Conservation (phyloP, 2,329 filamentous ascomycete species). For the Fusarium begoniae region DNA sequence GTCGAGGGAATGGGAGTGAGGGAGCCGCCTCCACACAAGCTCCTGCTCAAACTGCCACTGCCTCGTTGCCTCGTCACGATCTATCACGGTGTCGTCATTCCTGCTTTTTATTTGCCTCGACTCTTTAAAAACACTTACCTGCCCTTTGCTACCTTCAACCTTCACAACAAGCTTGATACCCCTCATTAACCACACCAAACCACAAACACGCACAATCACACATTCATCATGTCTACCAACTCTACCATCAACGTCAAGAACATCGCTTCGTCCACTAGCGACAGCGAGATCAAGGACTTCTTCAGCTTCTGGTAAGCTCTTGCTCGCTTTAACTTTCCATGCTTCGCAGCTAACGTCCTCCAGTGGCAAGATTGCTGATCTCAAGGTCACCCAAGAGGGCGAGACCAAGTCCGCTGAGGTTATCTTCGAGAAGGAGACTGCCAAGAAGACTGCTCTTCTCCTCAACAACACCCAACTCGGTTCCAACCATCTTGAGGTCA, state of each 20-base stretch:
- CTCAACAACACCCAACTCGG: conserved; percentile 97
- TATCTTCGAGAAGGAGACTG: conserved; percentile 95
- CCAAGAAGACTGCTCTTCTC: conserved; percentile 94
- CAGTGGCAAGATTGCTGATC: conserved; percentile 89
- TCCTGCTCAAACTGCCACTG: conserved; percentile 14
- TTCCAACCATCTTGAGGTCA: conserved; percentile 80
- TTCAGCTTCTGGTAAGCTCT: conserved; percentile 88
- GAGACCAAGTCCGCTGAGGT: conserved; percentile 87
- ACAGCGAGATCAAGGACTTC: conserved; percentile 95
- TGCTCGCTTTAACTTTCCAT: neutral
- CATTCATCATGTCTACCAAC: conserved; percentile 62
- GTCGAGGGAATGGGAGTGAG: neutral
- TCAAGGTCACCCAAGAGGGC: conserved; percentile 77
- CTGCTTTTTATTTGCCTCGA: conserved; percentile 1
- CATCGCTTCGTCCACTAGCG: conserved; percentile 82
- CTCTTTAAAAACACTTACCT: conserved; percentile 25
- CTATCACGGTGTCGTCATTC: conserved; percentile 34
- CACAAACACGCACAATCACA: conserved; percentile 15
- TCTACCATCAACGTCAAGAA: conserved; percentile 86
- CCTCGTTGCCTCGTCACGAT: conserved; percentile 35
- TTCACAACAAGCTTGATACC: conserved; percentile 27
- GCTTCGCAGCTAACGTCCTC: conserved; percentile 26
- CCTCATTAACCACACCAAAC: conserved; percentile 4
- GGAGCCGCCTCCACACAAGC: conserved; percentile 10
- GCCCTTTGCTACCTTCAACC: neutral